Evolutionary conservation across 768 basidiomycete genomes (phyloP).

Genomic region (Tricholoma hemisulphureum): DNA sequence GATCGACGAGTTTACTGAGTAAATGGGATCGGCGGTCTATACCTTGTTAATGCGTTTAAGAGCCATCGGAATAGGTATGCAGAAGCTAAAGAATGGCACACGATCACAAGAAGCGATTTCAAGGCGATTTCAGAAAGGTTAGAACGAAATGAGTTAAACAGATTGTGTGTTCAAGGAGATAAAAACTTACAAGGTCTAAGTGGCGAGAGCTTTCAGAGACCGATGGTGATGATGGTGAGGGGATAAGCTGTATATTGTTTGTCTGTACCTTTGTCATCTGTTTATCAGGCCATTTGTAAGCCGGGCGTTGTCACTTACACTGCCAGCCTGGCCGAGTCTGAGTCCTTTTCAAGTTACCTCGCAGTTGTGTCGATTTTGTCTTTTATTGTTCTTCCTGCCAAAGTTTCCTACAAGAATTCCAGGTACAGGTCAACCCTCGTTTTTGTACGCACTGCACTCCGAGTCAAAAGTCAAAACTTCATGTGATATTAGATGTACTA

Average conservation of each 20-base stretch:
- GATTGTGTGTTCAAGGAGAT: slow-evolving; percentile 3
- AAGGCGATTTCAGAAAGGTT: slow-evolving; percentile 37
- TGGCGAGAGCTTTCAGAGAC: slow-evolving; percentile 26
- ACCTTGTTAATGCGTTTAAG: slow-evolving; percentile 99
- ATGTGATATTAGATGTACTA: no score
- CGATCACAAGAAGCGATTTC: slow-evolving; percentile 35
- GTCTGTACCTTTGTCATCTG: slow-evolving; percentile 46
- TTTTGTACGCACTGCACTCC: no score
- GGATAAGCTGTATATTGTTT: slow-evolving; percentile 47
- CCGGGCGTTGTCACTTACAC: slow-evolving; percentile 21
- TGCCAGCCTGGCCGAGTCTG: slow-evolving; percentile 7
- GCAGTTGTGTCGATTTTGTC: no score
- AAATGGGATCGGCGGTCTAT: slow-evolving; percentile 7
- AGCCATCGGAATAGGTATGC: slow-evolving; percentile 62
- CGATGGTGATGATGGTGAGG: slow-evolving; percentile 54
- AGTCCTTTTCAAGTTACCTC: no score
- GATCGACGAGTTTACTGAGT: slow-evolving; percentile 13
- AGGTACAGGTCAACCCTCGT: no score
- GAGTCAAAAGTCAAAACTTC: no score
- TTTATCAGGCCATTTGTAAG: slow-evolving; percentile 38
- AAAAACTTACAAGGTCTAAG: slow-evolving; percentile 34
- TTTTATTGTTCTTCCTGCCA: no score
- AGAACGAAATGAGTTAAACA: slow-evolving; percentile 19
- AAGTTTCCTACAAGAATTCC: no score
- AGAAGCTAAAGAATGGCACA: slow-evolving; percentile 40